These are phyloP conservation scores for Anaeromyces robustus DNA, from an alignment of 192 early-diverging fungal species.

Conservation along the genomic window DNA sequence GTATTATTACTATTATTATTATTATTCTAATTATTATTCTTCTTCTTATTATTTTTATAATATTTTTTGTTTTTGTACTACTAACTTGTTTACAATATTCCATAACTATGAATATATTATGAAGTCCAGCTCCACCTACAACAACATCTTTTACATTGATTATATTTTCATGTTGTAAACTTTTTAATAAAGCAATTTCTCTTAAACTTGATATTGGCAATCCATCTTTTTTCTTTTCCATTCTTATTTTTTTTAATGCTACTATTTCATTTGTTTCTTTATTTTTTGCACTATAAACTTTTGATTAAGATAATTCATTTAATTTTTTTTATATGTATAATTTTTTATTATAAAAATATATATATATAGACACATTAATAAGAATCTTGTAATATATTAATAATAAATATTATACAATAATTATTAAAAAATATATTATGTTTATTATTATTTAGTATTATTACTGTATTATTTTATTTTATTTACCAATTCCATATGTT, in stretches of 20 bases:
- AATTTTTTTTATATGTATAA: not conserved
- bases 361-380: too few relatives aligned
- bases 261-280: slow-evolving; percentile 23
- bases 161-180: slow-evolving; percentile 55
- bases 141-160: slow-evolving; percentile 55
- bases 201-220: slow-evolving; percentile 57
- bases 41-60: too few relatives aligned
- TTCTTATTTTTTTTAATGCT: slow-evolving; percentile 47
- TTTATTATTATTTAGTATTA: too few relatives aligned
- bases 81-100: slow-evolving; percentile 71
- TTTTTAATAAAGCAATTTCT: slow-evolving; percentile 54
- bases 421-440: too few relatives aligned
- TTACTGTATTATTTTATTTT: slow-evolving; percentile 13
- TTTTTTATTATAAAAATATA: too few relatives aligned
- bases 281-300: slow-evolving; percentile 28
- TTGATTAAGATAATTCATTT: too few relatives aligned
- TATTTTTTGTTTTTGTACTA: too few relatives aligned
- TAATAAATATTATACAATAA: too few relatives aligned
- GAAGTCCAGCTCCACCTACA: slow-evolving; percentile 42
- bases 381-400: too few relatives aligned
- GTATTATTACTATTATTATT: not conserved
- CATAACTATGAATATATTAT: slow-evolving; percentile 79
- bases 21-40: too few relatives aligned
- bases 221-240: slow-evolving; percentile 31
- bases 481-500: slow-evolving; percentile 83